These are phyloP conservation scores for Hypoxylon sp. DNA, from an alignment of 2,329 filamentous ascomycete species.

Conservation along the genomic window DNA sequence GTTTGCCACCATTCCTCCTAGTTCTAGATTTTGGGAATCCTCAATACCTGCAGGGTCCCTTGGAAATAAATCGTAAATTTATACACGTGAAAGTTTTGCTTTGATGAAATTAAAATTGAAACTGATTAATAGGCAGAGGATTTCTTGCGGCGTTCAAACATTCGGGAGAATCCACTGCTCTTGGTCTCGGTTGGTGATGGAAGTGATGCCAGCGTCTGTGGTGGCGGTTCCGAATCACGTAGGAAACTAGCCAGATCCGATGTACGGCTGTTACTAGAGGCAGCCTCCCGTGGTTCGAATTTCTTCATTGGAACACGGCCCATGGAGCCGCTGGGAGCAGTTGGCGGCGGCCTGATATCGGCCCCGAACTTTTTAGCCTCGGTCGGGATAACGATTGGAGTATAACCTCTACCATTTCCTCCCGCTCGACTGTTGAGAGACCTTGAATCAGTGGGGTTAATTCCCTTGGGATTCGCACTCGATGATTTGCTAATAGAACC, in stretches of 20 bases:
- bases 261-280: conserved; percentile 64
- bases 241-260: conserved; percentile 82
- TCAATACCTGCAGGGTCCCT: conserved; percentile 18
- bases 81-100: conserved; percentile 41
- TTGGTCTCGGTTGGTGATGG: conserved; percentile 56
- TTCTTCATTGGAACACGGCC: conserved; percentile 69
- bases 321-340: conserved; percentile 49
- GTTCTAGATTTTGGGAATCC: conserved; percentile 25
- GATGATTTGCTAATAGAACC: conserved; percentile 53
- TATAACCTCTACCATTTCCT: conserved; percentile 60
- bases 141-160: conserved; percentile 68
- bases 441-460: conserved; percentile 54
- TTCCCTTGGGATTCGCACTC: conserved; percentile 45
- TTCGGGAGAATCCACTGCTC: conserved; percentile 62
- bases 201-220: conserved; percentile 53
- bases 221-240: conserved; percentile 76
- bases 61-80: conserved; percentile 34
- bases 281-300: conserved; percentile 70
- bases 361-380: conserved; percentile 61
- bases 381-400: conserved; percentile 68
- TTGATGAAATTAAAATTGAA: conserved; percentile 10
- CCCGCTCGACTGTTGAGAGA: conserved; percentile 60
- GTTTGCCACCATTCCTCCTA: conserved; percentile 31
- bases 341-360: conserved; percentile 41
- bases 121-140: conserved; percentile 53